Percentiles rank a stretch among this genome's conserved stretches.
Conservation (phyloP, 2,329 filamentous ascomycete genomes). For the Neurospora sp. region DNA sequence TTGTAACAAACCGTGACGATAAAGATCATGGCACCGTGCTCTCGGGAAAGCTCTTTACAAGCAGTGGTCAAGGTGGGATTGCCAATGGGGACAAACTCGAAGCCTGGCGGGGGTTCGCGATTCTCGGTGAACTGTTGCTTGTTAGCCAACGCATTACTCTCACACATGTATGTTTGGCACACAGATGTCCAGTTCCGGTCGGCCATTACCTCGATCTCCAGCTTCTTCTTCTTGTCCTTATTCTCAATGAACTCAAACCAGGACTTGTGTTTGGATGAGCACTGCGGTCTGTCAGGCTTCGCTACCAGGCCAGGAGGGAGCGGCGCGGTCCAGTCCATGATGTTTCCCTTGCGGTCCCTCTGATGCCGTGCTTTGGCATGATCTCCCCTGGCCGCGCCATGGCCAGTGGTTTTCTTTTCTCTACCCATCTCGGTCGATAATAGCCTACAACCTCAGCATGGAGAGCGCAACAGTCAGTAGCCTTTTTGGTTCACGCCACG, state of each 20-base stretch:
- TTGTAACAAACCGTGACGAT: constrained; percentile 49
- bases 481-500: not conserved
- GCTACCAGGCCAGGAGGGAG: constrained; percentile 21
- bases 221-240: constrained; percentile 52
- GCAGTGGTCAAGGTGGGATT: constrained; percentile 48
- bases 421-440: constrained; percentile 19
- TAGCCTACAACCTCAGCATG: constrained; percentile 18
- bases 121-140: constrained; percentile 40
- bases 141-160: constrained; percentile 16
- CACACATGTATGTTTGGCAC: not conserved
- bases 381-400: constrained; percentile 15
- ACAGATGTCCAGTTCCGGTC: not conserved
- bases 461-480: not conserved
- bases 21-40: constrained; percentile 53
- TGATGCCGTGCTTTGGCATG: constrained; percentile 25
- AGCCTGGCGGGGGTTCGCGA: constrained; percentile 46
- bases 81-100: constrained; percentile 52
- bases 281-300: constrained; percentile 20
- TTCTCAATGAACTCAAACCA: constrained; percentile 58
- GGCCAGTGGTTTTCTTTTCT: constrained; percentile 19
- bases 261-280: constrained; percentile 46
- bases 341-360: constrained; percentile 17
- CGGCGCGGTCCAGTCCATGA: constrained; percentile 18
- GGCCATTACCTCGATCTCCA: constrained; percentile 45
- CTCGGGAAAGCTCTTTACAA: constrained; percentile 56